Conservation (phyloP, 257 asterid genomes). For the Ligustrum vulgare region DNA sequence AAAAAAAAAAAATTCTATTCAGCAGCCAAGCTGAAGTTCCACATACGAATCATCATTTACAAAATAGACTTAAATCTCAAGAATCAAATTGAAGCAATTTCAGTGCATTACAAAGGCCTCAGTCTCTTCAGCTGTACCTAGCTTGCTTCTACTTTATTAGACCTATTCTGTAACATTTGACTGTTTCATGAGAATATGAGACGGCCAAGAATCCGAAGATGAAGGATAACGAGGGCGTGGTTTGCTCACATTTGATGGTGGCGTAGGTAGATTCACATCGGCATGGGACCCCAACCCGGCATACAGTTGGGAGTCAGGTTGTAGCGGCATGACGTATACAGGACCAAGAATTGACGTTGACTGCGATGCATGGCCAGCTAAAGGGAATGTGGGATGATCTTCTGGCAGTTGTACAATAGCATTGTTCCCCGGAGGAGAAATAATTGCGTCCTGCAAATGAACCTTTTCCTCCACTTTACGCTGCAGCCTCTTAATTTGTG, state of each 20-base stretch:
- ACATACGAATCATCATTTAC: slow-evolving; percentile 22
- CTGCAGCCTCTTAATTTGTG: slow-evolving; percentile 53
- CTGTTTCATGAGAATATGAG: slow-evolving; percentile 48
- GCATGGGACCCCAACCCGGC: slow-evolving; percentile 24
- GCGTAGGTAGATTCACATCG: slow-evolving; percentile 27
- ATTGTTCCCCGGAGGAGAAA: slow-evolving; percentile 26
- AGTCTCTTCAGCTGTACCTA: slow-evolving; percentile 9
- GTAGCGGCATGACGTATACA: slow-evolving; percentile 49
- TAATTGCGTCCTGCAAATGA: slow-evolving; percentile 21
- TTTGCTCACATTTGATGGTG: slow-evolving; percentile 46
- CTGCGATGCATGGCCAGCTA: slow-evolving; percentile 33
- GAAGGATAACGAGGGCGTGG: slow-evolving; percentile 76
- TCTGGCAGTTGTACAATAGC: slow-evolving; percentile 25
- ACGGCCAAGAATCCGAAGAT: slow-evolving; percentile 59
- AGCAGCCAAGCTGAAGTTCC: not conserved
- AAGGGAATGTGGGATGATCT: slow-evolving; percentile 31
- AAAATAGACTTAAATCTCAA: slow-evolving; percentile 13
- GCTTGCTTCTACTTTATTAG: slow-evolving; percentile 3
- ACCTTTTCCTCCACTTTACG: slow-evolving; percentile 44
- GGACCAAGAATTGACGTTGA: slow-evolving; percentile 36
- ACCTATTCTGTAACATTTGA: slow-evolving; percentile 25
- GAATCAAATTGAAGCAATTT: slow-evolving; percentile 11
- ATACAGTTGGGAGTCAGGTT: slow-evolving; percentile 37
- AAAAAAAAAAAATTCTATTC: too few relatives aligned
- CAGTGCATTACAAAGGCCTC: not conserved